Evolutionary conservation across 805 yeast species (phyloP).

Genomic region (Priceomyces carsonii): DNA sequence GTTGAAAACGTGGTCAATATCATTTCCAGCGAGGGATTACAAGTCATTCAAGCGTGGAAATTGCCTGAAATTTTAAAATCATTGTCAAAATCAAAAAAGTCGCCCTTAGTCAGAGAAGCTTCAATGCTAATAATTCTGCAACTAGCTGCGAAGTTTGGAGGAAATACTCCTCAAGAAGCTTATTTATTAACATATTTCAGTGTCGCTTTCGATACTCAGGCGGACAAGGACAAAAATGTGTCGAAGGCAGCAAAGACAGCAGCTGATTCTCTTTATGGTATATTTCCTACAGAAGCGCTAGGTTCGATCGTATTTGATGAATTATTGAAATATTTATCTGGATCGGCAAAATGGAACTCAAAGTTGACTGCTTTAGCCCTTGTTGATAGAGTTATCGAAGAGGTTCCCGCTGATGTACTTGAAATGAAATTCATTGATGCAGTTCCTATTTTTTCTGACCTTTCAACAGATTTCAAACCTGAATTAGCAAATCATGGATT

Average conservation of each 20-base stretch:
- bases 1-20: slow-evolving; percentile 54
- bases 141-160: slow-evolving; percentile 58
- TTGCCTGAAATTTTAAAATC: slow-evolving; percentile 62
- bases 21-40: slow-evolving; percentile 45
- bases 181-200: slow-evolving; percentile 65
- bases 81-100: slow-evolving; percentile 70
- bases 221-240: slow-evolving; percentile 87
- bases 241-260: slow-evolving; percentile 85
- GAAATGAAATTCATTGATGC: slow-evolving; percentile 77
- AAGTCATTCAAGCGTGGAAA: slow-evolving; percentile 60
- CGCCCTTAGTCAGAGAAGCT: slow-evolving; percentile 75
- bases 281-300: slow-evolving; percentile 76
- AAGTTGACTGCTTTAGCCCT: slow-evolving; percentile 77
- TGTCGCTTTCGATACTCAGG: slow-evolving; percentile 65
- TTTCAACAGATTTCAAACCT: slow-evolving; percentile 94
- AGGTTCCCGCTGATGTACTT: slow-evolving; percentile 80
- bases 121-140: slow-evolving; percentile 64
- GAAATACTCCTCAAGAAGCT: slow-evolving; percentile 73
- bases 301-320: slow-evolving; percentile 68
- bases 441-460: slow-evolving; percentile 83
- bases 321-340: slow-evolving; percentile 61
- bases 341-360: slow-evolving; percentile 92
- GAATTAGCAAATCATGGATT: slow-evolving; percentile 88
- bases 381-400: slow-evolving; percentile 73
- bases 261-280: slow-evolving; percentile 64